A percentile compares a stretch with the other conserved stretches of the same genome.
phyloP scores from a whole-genome alignment of 192 early-diverging fungal genomes.

The Helicostylum pulchrum region DNA sequence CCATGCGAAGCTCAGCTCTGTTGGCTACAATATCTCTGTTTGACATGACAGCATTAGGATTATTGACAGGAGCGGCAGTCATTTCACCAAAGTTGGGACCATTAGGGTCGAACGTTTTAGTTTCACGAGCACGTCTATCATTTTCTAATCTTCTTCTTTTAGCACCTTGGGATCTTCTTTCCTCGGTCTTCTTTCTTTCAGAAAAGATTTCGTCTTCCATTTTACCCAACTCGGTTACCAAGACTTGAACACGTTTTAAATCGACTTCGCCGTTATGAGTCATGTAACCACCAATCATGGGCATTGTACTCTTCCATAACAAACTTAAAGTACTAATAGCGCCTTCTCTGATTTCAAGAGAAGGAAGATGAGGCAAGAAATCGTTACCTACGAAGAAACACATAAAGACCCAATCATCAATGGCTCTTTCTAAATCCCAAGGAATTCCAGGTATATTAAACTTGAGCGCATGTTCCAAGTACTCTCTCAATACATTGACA shows the following conservation, averaged over 20 bases:
- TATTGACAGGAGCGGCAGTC: constrained; percentile 38
- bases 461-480: constrained; percentile 81
- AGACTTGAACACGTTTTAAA: constrained; percentile 69
- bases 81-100: constrained; percentile 34
- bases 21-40: constrained; percentile 48
- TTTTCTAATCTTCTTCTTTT: constrained; percentile 37
- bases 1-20: constrained; percentile 37
- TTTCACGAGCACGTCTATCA: constrained; percentile 11
- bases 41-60: constrained; percentile 44
- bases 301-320: constrained; percentile 86
- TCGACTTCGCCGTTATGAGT: constrained; percentile 80
- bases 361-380: constrained; percentile 92
- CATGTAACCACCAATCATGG: constrained; percentile 75
- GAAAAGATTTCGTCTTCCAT: constrained; percentile 79
- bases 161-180: constrained; percentile 23
- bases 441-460: constrained; percentile 63
- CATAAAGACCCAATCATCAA: constrained; percentile 97
- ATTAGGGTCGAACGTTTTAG: background rate
- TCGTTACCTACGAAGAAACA: constrained; percentile 99
- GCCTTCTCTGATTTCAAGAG: constrained; percentile 92
- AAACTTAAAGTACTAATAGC: constrained; percentile 85
- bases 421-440: constrained; percentile 86
- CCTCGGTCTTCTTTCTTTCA: constrained; percentile 51
- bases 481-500: constrained; percentile 85
- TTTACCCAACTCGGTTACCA: constrained; percentile 80